Conservation (phyloP, 192 early-diverging fungal species). For the Coemansia aciculifera region DNA sequence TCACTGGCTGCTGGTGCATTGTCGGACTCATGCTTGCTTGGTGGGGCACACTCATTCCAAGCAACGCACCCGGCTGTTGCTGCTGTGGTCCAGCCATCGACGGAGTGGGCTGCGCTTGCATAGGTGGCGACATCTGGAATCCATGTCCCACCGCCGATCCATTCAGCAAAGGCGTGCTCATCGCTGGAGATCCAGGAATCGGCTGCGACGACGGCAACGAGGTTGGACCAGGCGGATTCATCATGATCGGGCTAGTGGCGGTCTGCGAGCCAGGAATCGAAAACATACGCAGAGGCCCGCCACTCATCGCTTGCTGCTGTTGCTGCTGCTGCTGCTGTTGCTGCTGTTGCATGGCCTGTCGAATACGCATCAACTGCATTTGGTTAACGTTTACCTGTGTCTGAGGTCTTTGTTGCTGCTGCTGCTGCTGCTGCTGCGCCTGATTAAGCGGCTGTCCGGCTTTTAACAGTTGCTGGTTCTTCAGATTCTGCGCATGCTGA, state of each 20-base stretch:
- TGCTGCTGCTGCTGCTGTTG: slow-evolving; percentile 28
- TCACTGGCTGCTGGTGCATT: slow-evolving; percentile 13
- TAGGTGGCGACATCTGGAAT: slow-evolving; percentile 9
- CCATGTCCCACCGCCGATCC: neutral
- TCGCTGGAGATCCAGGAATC: slow-evolving; percentile 17
- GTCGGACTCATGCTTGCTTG: slow-evolving; percentile 20
- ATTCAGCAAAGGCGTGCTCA: slow-evolving; percentile 13
- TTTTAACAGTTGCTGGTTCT: slow-evolving; percentile 41
- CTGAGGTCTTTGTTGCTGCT: slow-evolving; percentile 16
- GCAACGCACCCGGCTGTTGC: neutral
- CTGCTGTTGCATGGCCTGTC: slow-evolving; percentile 40
- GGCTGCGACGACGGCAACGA: neutral
- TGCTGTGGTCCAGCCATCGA: slow-evolving; percentile 8
- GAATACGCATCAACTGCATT: slow-evolving; percentile 39
- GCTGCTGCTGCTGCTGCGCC: slow-evolving; percentile 10
- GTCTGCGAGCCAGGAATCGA: slow-evolving; percentile 21
- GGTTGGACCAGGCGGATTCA: slow-evolving; percentile 10
- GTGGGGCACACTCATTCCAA: slow-evolving; percentile 5
- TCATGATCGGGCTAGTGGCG: slow-evolving; percentile 25
- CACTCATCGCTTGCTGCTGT: slow-evolving; percentile 23
- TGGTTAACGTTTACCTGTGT: slow-evolving; percentile 31
- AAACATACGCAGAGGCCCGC: slow-evolving; percentile 23
- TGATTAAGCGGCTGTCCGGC: neutral
- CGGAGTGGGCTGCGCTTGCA: slow-evolving; percentile 6
- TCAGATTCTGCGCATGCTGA: slow-evolving; percentile 38